Base-by-base conservation (phyloP, 1,139 yeast species). In the Candida mesenterica region DNA sequence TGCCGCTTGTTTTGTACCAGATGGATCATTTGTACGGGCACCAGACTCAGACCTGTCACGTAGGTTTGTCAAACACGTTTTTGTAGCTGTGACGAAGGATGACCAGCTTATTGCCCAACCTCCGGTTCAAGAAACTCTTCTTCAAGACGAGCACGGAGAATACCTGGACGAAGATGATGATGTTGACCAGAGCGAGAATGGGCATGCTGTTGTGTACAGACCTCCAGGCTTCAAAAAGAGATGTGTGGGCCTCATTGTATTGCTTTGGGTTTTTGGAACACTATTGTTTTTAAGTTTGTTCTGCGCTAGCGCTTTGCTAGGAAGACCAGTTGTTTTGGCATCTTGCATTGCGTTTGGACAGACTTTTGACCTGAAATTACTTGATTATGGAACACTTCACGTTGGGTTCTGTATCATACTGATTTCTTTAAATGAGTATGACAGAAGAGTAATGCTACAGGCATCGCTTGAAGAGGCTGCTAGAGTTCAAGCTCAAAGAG, bases 1-100 rank as follows among this genome's bases (percentile, higher is more conserved):
- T 0, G 62, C 62, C 27, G 79, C 83, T 2, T 67, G 62, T 33
- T 85, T 84, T 53, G 75, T 82, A 2, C 88, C 88, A 1, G 82
- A 87, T 59, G 98, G 99, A 2, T 67, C 68, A 32, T 83, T 77
- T 51, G 79, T 89, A 25, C 75, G 98, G 36, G 98, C 90, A 0
- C 98, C 98, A 1, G 83, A 78, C 40, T 75, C 77, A 43, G 97
- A 89, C 52, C 79, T 81, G 7, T 77, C 94, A 0, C 68, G 89
- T 43, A 74, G 68, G 31, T 77, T 71, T 45, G 74, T 82, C 24
- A 79, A 75, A 48, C 72, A 74, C 33, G 60, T 89, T 42, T 92
- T 94, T 59, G 82, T 86, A 4, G 77, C 87, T 0, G 97, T 92
- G 2, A 84, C 95, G 1, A 83, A 79, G 46, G 84, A 82, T 48